Evolutionary conservation across 371 early-diverging fungal genomes (phyloP).

Genomic region (Mortierella sp.): DNA sequence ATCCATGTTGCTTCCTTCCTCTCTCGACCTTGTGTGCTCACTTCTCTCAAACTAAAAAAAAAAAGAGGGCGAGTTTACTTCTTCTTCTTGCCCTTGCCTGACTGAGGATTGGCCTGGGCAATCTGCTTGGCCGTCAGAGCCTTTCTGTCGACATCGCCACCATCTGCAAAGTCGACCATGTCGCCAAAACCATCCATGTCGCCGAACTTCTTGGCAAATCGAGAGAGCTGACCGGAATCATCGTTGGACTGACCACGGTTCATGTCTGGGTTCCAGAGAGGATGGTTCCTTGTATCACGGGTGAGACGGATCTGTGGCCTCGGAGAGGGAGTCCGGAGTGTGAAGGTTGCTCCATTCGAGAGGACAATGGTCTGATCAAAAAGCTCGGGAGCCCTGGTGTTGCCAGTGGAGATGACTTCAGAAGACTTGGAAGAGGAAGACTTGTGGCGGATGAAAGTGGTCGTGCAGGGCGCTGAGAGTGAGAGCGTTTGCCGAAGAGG

Average conservation of each 20-base stretch:
- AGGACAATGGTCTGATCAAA: conserved; percentile 89
- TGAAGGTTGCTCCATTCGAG: conserved; percentile 90
- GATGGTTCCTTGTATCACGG: conserved; percentile 92
- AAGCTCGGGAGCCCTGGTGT: conserved; percentile 63
- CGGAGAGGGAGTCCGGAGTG: conserved; percentile 88
- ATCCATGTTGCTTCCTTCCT: no score
- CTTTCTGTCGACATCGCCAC: conserved; percentile 51
- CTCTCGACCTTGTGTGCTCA: no score
- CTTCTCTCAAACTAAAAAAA: no score
- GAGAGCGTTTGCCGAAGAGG: no score
- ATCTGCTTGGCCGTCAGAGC: conserved; percentile 45
- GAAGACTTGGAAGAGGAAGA: conserved; percentile 19
- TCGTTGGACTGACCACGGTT: conserved; percentile 59
- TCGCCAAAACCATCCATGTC: conserved; percentile 62
- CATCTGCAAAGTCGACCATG: conserved; percentile 43
- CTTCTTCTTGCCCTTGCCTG: conserved; percentile 31
- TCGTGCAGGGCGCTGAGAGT: neutral
- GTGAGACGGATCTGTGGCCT: conserved; percentile 83
- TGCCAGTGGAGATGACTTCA: neutral
- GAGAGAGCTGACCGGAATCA: conserved; percentile 78
- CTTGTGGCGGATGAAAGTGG: conserved; percentile 22
- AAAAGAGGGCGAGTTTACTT: conserved; percentile 1
- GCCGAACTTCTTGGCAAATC: conserved; percentile 81
- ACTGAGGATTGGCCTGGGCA: conserved; percentile 33
- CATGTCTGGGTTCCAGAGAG: conserved; percentile 89